Base-by-base conservation (phyloP, 2,329 filamentous ascomycete genomes). In the Hymenoscyphus linearis region DNA sequence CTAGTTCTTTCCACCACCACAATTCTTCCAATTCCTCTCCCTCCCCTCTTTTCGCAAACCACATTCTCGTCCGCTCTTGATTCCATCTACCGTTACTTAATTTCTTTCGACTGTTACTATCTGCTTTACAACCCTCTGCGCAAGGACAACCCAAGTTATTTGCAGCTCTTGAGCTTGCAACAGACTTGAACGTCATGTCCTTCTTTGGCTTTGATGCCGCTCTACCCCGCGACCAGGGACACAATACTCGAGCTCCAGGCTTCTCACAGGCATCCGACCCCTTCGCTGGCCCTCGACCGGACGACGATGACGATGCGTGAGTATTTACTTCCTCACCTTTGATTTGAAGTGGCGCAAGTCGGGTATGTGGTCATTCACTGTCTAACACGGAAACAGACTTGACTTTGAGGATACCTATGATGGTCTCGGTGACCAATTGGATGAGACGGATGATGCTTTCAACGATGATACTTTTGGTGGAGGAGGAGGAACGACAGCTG, bases 371-470 rank as follows among this genome's bases (percentile, higher is more conserved):
- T 58, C 22, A 50, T 58, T 37, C 26, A 44, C 50, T 31, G 57
- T 58, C 62, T 62, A 61, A 64, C 26, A 25, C 36, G 27, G 16
- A 14, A 37, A 14, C 68, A 89, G 86, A 60, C 83, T 90, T 70
- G 90, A 98, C 70, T 99, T 98, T 69, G 95, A 99, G 70, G 92
- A 99, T 73, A 98, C 93, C 40, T 98, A 98, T 74, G 95, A 99
- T 75, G 93, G 93, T 18, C 81, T 99, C 47, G 95, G 92, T 60
- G 90, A 96, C 72, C 86, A 90, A 74, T 86, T 99, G 37, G 88
- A 96, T 70, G 93, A 99, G 74, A 88, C 90, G 22, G 90, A 93
- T 71, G 95, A 99, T 79, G 91, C 84, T 57, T 91, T 97, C 81
- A 99, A 99, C 75, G 91, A 98, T 70, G 95, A 98, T 73, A 99